phyloP scores from a whole-genome alignment of 2,329 filamentous ascomycete species.

The Pestalotiopsis sp. region DNA sequence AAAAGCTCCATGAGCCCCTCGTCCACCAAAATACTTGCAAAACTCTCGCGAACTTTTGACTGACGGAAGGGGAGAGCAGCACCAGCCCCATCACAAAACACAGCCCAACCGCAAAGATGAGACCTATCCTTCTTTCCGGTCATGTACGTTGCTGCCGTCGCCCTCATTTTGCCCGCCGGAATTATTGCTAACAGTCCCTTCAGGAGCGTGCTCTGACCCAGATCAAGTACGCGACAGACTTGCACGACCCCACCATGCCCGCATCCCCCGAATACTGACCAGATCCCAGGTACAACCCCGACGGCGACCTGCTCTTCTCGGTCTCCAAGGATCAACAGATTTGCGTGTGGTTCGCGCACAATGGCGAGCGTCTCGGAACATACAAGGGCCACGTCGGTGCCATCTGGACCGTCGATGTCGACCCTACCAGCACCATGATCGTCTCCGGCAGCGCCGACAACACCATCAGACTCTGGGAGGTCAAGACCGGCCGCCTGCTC shows the following conservation, averaged over 20 bases:
- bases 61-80: conserved; percentile 10
- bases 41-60: conserved; percentile 13
- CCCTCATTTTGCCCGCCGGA: neutral
- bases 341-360: conserved; percentile 96
- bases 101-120: conserved; percentile 67
- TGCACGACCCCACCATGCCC: conserved; percentile 14
- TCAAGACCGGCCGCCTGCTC: conserved; percentile 87
- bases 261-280: conserved; percentile 17
- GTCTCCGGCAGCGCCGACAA: conserved; percentile 97
- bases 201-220: conserved; percentile 92
- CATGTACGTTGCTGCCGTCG: conserved; percentile 61
- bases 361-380: conserved; percentile 95
- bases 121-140: conserved; percentile 92
- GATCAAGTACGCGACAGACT: conserved; percentile 67
- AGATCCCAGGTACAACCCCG: conserved; percentile 74
- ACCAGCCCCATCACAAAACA: conserved; percentile 13
- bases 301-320: conserved; percentile 96
- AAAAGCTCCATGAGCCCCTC: conserved; percentile 11
- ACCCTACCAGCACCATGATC: conserved; percentile 88
- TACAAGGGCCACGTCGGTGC: conserved; percentile 97
- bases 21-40: conserved; percentile 13
- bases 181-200: conserved; percentile 21
- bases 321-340: conserved; percentile 95
- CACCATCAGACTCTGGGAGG: conserved; percentile 95
- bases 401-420: conserved; percentile 97